A percentile compares a stretch with the other conserved stretches of the same genome.
Evolutionary conservation across 176 grass and related monocot species (phyloP).

Genomic region (Zea mays): Zm-B73-REFERENCE-NAM-5.0 NC_050096.1:221529501-221530000

Average conservation of each 20-base stretch:
- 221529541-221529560: constrained; percentile 5
- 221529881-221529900: constrained; percentile 4
- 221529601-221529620: not conserved
- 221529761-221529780: no score
- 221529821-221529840: no score
- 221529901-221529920: constrained; percentile 31
- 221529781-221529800: no score
- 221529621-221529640: not conserved
- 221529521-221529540: not conserved
- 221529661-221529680: not conserved
- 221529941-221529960: constrained; percentile 82
- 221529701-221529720: not conserved
- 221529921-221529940: constrained; percentile 80
- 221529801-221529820: no score
- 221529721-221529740: no score
- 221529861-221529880: not conserved
- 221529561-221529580: constrained; percentile 23
- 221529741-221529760: no score
- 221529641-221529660: constrained; percentile 15
- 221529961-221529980: constrained; percentile 84
- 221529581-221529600: constrained; percentile 26
- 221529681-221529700: not conserved
- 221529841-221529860: no score
- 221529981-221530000: constrained; percentile 68
- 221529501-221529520: constrained; percentile 3